Evolutionary conservation across 2,329 filamentous ascomycete species (phyloP).

Genomic region (Beauveria sp.): DNA sequence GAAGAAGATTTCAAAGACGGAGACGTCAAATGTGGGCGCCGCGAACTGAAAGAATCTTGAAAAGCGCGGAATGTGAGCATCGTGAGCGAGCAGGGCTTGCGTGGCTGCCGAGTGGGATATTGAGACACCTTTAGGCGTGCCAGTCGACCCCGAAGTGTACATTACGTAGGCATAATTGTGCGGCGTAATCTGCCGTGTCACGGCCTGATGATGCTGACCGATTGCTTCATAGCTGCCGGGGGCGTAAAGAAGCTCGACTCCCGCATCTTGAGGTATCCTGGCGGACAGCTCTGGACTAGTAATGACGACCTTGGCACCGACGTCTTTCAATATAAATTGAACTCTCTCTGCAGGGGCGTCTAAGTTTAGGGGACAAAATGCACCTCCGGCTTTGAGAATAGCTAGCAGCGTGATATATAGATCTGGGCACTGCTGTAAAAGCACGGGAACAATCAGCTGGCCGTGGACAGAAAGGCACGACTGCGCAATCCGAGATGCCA

Average conservation of each 20-base stretch:
- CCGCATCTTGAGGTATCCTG: slow-evolving; percentile 27
- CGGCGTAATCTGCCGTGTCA: slow-evolving; percentile 16
- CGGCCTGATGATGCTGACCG: not conserved
- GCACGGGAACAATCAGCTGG: slow-evolving; percentile 59
- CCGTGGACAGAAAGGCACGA: slow-evolving; percentile 8
- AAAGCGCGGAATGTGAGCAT: slow-evolving; percentile 69
- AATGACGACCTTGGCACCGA: slow-evolving; percentile 61
- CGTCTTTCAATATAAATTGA: slow-evolving; percentile 72
- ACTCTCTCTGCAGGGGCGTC: slow-evolving; percentile 72
- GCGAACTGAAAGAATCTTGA: slow-evolving; percentile 83
- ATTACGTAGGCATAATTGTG: slow-evolving; percentile 72
- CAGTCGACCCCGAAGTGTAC: slow-evolving; percentile 89
- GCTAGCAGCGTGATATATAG: slow-evolving; percentile 74
- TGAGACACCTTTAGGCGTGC: slow-evolving; percentile 78
- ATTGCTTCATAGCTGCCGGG: slow-evolving; percentile 17
- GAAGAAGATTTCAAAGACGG: slow-evolving; percentile 92
- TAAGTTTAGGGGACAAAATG: slow-evolving; percentile 76
- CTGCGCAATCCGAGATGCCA: slow-evolving; percentile 44
- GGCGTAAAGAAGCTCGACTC: slow-evolving; percentile 29
- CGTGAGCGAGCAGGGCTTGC: slow-evolving; percentile 75
- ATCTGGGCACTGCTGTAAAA: slow-evolving; percentile 67
- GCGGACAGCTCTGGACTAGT: slow-evolving; percentile 44
- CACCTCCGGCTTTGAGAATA: slow-evolving; percentile 71
- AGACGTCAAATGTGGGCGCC: slow-evolving; percentile 88
- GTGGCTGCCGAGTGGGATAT: slow-evolving; percentile 74